These are phyloP conservation scores for Chrysoporthe cubensis DNA, from an alignment of 2,329 filamentous ascomycete species.

Conservation along the genomic window DNA sequence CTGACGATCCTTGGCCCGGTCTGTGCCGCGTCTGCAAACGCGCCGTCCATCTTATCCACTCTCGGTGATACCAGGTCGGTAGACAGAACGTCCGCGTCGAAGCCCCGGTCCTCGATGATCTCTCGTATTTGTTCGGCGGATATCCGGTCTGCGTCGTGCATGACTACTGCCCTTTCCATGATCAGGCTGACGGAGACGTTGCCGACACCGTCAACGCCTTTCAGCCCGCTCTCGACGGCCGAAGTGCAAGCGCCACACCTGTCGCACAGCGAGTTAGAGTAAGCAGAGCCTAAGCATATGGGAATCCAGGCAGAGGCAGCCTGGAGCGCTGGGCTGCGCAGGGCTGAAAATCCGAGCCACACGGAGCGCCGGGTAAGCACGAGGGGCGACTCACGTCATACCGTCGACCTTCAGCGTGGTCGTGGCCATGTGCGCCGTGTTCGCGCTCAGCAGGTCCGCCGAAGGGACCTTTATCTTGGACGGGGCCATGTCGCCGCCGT, in stretches of 20 bases:
- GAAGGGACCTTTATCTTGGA: conserved; percentile 52
- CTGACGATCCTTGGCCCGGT: conserved; percentile 53
- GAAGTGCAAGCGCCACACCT: conserved; percentile 93
- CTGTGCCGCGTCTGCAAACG: conserved; percentile 38
- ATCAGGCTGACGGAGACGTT: conserved; percentile 91
- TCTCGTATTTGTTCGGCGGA: conserved; percentile 77
- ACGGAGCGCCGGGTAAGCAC: neutral
- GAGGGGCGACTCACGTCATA: conserved; percentile 66
- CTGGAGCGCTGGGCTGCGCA: neutral
- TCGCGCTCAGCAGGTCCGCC: conserved; percentile 43
- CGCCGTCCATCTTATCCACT: conserved; percentile 39
- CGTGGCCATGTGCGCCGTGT: conserved; percentile 74
- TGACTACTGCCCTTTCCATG: conserved; percentile 93
- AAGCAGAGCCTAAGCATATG: conserved; percentile 2
- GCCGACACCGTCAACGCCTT: conserved; percentile 77
- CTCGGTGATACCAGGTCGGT: conserved; percentile 70
- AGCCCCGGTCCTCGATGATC: conserved; percentile 88
- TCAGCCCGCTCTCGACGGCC: conserved; percentile 91
- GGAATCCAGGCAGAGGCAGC: conserved; percentile 1
- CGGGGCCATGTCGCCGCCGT: conserved; percentile 52
- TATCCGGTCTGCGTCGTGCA: conserved; percentile 79
- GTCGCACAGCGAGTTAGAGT: conserved; percentile 47
- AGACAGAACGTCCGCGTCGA: conserved; percentile 86
- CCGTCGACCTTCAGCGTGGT: conserved; percentile 91
- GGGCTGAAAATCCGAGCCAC: conserved; percentile 18